A percentile compares a stretch with the other conserved stretches of the same genome.
Evolutionary conservation across 2,329 filamentous ascomycete genomes (phyloP).

Genomic region (Cordyceps cateniannulata): DNA sequence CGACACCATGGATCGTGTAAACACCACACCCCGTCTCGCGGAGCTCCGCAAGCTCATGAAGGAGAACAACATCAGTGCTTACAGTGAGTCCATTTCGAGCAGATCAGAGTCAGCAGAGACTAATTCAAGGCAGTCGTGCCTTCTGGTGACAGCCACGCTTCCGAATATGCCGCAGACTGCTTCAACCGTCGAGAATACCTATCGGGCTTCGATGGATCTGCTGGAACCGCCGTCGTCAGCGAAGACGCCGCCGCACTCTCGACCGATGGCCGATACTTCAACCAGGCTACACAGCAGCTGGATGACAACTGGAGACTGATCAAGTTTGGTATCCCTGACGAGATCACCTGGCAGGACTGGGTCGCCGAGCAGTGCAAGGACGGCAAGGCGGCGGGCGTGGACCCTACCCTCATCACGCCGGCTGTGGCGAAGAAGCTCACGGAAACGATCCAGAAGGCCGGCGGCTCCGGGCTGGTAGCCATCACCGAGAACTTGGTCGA

Average conservation of each 20-base stretch:
- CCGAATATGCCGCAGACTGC: conserved; percentile 95
- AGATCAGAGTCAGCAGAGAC: conserved; percentile 12
- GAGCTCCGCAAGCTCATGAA: conserved; percentile 81
- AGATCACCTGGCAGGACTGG: conserved; percentile 98
- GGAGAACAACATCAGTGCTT: conserved; percentile 80
- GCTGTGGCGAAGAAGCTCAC: conserved; percentile 59
- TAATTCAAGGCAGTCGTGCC: conserved; percentile 63
- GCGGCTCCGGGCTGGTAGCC: conserved; percentile 68
- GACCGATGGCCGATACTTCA: conserved; percentile 97
- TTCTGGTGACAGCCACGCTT: conserved; percentile 94
- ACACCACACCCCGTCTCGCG: conserved; percentile 70
- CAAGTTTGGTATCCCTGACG: conserved; percentile 88
- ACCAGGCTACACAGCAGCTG: conserved; percentile 85
- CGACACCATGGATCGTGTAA: conserved; percentile 41
- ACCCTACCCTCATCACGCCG: conserved; percentile 77
- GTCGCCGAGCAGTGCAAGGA: conserved; percentile 76
- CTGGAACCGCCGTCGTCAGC: conserved; percentile 85
- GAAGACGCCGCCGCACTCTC: conserved; percentile 80
- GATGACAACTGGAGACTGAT: conserved; percentile 86
- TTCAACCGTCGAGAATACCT: conserved; percentile 89
- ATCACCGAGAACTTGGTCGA: conserved; percentile 85
- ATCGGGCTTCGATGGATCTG: conserved; percentile 89
- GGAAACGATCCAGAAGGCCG: conserved; percentile 81
- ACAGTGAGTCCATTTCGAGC: conserved; percentile 54
- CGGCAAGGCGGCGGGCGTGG: conserved; percentile 84